Evolutionary conservation across 768 basidiomycete species (phyloP).

Genomic region (Collybia mongolica): DNA sequence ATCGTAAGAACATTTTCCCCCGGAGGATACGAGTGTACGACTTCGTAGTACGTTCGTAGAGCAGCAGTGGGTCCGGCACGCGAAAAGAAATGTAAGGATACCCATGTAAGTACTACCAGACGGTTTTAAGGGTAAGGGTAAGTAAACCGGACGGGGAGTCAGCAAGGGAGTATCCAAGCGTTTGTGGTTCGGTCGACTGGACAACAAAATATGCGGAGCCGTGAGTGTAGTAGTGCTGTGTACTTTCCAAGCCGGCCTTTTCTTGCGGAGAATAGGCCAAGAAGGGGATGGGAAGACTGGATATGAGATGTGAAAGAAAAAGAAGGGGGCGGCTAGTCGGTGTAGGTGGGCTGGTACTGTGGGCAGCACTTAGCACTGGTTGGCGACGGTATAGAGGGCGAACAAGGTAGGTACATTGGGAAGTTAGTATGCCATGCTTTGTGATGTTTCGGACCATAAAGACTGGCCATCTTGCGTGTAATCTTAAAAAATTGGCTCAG

Average conservation of each 20-base stretch:
- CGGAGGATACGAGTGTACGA: conserved; percentile 12
- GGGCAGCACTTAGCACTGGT: too few species aligned
- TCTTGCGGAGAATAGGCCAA: conserved; percentile 26
- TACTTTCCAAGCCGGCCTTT: conserved; percentile 28
- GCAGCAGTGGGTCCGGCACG: conserved; percentile 58
- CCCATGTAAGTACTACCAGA: conserved; percentile 54
- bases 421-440: conserved; percentile 53
- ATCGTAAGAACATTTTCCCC: conserved; percentile 4
- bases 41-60: conserved; percentile 58
- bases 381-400: background rate
- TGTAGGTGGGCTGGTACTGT: conserved; percentile 18
- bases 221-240: conserved; percentile 23
- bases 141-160: conserved; percentile 58
- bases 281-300: conserved; percentile 10
- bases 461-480: conserved; percentile 18
- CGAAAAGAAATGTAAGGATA: conserved; percentile 62
- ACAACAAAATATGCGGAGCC: conserved; percentile 36
- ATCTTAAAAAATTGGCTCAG: conserved; percentile 9
- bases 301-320: conserved; percentile 23
- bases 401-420: conserved; percentile 21
- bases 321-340: conserved; percentile 18
- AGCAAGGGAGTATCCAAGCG: conserved; percentile 49
- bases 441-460: conserved; percentile 30
- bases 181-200: conserved; percentile 51
- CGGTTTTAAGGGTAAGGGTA: conserved; percentile 12